phyloP scores from a whole-genome alignment of 2,329 filamentous ascomycete genomes.

The Penicillium sp. region DNA sequence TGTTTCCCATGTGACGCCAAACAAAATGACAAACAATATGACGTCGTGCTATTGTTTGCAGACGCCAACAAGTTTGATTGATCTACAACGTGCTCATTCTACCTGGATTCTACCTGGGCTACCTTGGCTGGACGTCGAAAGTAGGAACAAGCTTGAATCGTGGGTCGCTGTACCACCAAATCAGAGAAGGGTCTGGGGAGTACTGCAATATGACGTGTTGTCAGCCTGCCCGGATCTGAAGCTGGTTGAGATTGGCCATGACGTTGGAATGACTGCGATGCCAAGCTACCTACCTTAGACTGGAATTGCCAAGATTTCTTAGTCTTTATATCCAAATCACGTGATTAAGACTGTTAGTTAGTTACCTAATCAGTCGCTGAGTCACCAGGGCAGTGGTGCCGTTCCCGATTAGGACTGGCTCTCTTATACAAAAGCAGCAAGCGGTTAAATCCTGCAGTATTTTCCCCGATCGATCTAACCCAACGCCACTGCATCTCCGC shows the following conservation, averaged over 20 bases:
- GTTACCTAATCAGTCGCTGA: background rate
- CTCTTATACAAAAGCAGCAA: background rate
- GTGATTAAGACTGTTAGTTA: background rate
- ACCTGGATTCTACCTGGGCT: background rate
- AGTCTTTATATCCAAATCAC: background rate
- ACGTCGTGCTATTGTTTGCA: constrained; percentile 12
- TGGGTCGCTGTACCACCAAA: constrained; percentile 12
- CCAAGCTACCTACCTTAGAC: background rate
- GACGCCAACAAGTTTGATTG: background rate
- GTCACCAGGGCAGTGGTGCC: background rate
- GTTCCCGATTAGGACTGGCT: constrained; percentile 2
- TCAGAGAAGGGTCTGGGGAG: background rate
- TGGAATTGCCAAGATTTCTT: background rate
- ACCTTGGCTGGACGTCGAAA: background rate
- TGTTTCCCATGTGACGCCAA: constrained; percentile 9
- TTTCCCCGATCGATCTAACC: constrained; percentile 1
- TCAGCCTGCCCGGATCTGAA: background rate
- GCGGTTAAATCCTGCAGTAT: constrained; percentile 14
- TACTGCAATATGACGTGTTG: constrained; percentile 5
- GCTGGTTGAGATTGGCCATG: background rate
- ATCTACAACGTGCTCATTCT: background rate
- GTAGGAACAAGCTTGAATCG: constrained; percentile 4
- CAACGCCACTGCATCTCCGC: constrained; percentile 11
- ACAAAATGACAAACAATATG: constrained; percentile 30
- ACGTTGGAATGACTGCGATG: constrained; percentile 5